Evolutionary conservation across 1,284 basidiomycete genomes (phyloP).

Genomic region (Cutaneotrichosporon sp.): DNA sequence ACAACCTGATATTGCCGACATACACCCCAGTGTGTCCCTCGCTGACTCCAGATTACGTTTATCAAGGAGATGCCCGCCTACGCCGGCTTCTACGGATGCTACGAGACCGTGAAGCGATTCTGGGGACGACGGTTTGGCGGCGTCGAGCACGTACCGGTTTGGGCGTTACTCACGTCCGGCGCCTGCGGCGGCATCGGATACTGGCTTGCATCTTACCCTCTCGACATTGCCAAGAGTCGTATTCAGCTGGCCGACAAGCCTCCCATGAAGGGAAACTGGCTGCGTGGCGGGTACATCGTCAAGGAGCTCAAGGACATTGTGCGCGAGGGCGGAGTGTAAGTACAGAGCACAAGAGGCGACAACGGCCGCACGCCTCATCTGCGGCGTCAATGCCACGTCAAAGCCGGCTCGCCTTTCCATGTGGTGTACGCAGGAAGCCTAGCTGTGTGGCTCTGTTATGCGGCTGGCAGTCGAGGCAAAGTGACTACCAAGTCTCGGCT

Average conservation of each 20-base stretch:
- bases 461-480: too few species aligned
- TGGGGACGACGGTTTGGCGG: slow-evolving; percentile 51
- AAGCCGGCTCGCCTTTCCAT: too few species aligned
- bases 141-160: slow-evolving; percentile 65
- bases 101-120: slow-evolving; percentile 78
- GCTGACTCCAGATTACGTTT: slow-evolving; percentile 70
- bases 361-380: too few species aligned
- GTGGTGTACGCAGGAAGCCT: too few species aligned
- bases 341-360: slow-evolving; percentile 10
- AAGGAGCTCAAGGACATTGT: slow-evolving; percentile 65
- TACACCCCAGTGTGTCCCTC: too few species aligned
- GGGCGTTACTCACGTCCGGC: slow-evolving; percentile 81
- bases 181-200: slow-evolving; percentile 86
- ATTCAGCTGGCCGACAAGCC: slow-evolving; percentile 75
- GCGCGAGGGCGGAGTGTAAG: slow-evolving; percentile 66
- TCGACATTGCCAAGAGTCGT: slow-evolving; percentile 87
- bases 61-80: slow-evolving; percentile 91
- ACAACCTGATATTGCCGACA: too few species aligned
- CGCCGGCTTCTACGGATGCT: slow-evolving; percentile 70
- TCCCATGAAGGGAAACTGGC: slow-evolving; percentile 64
- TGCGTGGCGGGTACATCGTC: slow-evolving; percentile 61
- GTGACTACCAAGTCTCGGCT: too few species aligned
- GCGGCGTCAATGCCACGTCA: too few species aligned
- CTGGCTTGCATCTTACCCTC: slow-evolving; percentile 88
- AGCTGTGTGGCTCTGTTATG: too few species aligned